phyloP scores from a whole-genome alignment of 2,329 filamentous ascomycete species.

The Aspergillus proliferans region DNA sequence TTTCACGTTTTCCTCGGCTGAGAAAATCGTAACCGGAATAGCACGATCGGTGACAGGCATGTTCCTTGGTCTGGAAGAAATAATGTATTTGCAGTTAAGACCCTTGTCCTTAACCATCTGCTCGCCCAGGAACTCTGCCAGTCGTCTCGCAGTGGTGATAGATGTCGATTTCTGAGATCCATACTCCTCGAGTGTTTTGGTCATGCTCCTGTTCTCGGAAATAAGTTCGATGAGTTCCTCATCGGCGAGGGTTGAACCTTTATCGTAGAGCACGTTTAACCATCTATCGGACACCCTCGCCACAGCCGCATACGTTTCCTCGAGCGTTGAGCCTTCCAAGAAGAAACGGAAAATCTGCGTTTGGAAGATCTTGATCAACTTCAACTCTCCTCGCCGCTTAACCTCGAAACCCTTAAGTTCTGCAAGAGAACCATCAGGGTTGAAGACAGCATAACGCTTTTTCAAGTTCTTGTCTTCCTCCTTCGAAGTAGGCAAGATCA shows the following conservation, averaged over 20 bases:
- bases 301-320: constrained; percentile 84
- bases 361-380: constrained; percentile 99
- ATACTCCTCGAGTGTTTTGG: constrained; percentile 94
- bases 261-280: constrained; percentile 89
- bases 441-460: constrained; percentile 98
- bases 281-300: constrained; percentile 93
- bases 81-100: constrained; percentile 99
- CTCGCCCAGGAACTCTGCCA: constrained; percentile 93
- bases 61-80: constrained; percentile 77
- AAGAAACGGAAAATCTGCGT: constrained; percentile 99
- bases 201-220: constrained; percentile 98
- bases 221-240: constrained; percentile 99
- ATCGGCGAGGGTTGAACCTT: constrained; percentile 82
- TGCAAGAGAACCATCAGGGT: constrained; percentile 89
- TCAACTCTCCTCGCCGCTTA: constrained; percentile 93
- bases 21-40: constrained; percentile 94
- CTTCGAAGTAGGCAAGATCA: constrained; percentile 95
- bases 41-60: constrained; percentile 92
- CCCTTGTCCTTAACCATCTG: constrained; percentile 99
- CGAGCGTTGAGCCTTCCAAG: constrained; percentile 77
- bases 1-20: constrained; percentile 82
- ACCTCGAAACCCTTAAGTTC: constrained; percentile 97
- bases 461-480: constrained; percentile 99
- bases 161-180: constrained; percentile 93
- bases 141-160: constrained; percentile 92